A percentile compares a stretch with the other conserved stretches of the same genome.
Conservation (phyloP, 257 asterid species). For the Jacaranda mimosifolia region DNA sequence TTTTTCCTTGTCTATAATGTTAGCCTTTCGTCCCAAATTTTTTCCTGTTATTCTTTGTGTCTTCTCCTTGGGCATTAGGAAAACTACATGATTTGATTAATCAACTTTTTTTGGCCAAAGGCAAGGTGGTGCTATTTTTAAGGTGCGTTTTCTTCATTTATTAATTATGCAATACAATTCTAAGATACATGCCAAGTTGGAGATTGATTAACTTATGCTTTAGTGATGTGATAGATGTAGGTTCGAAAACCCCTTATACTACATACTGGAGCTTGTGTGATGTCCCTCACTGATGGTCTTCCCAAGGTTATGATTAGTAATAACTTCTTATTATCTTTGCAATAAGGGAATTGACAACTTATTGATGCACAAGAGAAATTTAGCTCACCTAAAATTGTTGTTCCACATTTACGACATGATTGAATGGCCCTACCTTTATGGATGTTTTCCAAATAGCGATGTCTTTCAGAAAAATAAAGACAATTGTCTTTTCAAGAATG, state of each 20-base stretch:
- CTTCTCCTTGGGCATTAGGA: constrained; percentile 39
- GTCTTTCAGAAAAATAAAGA: neutral
- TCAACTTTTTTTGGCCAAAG: constrained; percentile 56
- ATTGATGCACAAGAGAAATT: neutral
- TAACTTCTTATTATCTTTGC: constrained; percentile 26
- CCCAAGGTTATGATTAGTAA: constrained; percentile 73
- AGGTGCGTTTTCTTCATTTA: constrained; percentile 61
- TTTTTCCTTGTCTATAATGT: constrained; percentile 19
- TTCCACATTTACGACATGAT: neutral
- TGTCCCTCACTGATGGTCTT: constrained; percentile 98
- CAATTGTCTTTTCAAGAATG: constrained; percentile 1
- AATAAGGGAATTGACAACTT: constrained; percentile 15
- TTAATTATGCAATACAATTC: constrained; percentile 35
- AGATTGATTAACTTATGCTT: constrained; percentile 34
- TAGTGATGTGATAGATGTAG: constrained; percentile 52
- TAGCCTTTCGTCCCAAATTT: constrained; percentile 33
- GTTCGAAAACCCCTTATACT: constrained; percentile 97
- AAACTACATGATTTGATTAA: constrained; percentile 46
- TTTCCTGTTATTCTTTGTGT: constrained; percentile 38
- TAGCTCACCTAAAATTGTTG: neutral
- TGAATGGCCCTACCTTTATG: constrained; percentile 4
- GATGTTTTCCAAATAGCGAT: constrained; percentile 2
- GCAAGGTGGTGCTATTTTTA: constrained; percentile 90
- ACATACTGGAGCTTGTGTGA: constrained; percentile 97
- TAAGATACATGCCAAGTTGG: constrained; percentile 28